Evolutionary conservation across 768 basidiomycete species (phyloP), one percentile per base, ranked within the genome.

Genomic region (Phaeotremella fagi): DNA sequence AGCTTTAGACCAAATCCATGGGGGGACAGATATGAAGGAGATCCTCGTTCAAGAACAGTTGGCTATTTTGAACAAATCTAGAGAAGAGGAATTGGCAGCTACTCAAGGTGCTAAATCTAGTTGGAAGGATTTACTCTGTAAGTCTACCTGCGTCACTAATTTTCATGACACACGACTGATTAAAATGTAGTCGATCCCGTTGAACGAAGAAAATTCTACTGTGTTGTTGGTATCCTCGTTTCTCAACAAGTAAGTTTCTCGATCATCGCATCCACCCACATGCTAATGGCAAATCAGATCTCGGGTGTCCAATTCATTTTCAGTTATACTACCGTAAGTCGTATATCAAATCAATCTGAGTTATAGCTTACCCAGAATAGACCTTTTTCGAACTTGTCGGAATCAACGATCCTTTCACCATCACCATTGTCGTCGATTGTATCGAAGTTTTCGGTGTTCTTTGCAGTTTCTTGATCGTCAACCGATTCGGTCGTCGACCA

Each of bases 241-340:
- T 70, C 71, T 47, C 71, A 72, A 46, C 61, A 63, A 48, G 38
- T 41, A 7, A 41, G 38, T 33, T 7, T 16, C 31, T 16, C 7
- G 31, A 33, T 7, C 16, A 7, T 33, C 31, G 31, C 16, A 33
- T 33, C 16, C 31, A 7, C 31, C 7, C 31, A 7, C 9, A 33
- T 7, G 31, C 31, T 16, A 11, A 9, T 41, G 6, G 12, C 20
- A 18, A 7, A 12, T 14, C 71, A 73, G 43, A 75, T 75, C 50
- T 63, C 60, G 4, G 71, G 71, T 41, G 71, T 71, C 15, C 72
- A 75, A 52, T 75, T 75, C 66, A 69, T 75, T 54, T 70, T 67
- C 54, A 52, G 51, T 12, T 70, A 70, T 52, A 60, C 59, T 20
- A 62, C 61, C 11, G 45, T 38, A 41, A 41, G 38, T 41, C 38